These are phyloP conservation scores for Inga laurina DNA, from an alignment of 306 rosid species.

Conservation along the genomic window DNA sequence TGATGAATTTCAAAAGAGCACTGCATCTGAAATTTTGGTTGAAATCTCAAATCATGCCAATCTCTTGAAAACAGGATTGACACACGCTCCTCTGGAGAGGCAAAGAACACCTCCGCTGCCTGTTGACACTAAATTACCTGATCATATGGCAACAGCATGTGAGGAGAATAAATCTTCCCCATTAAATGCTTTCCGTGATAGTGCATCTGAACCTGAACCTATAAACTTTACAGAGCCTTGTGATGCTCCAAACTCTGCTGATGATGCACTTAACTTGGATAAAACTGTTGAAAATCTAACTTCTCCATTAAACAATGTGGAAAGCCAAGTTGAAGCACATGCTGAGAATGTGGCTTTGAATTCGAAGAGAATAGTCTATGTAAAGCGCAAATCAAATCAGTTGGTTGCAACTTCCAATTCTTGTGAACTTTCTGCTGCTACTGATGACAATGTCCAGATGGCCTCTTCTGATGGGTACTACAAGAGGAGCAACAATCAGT, in stretches of 20 bases:
- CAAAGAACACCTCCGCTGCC: slow-evolving; percentile 44
- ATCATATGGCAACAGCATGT: not conserved
- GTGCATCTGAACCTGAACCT: slow-evolving; percentile 42
- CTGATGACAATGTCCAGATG: slow-evolving; percentile 21
- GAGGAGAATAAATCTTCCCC: slow-evolving; percentile 46
- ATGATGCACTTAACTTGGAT: not conserved
- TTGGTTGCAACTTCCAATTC: slow-evolving; percentile 81
- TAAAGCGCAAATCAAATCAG: slow-evolving; percentile 83
- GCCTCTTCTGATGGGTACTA: slow-evolving; percentile 55
- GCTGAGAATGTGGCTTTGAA: slow-evolving; percentile 34
- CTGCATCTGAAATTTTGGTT: slow-evolving; percentile 46
- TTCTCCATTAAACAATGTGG: slow-evolving; percentile 42
- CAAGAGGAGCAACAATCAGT: slow-evolving; percentile 85
- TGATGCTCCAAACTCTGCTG: slow-evolving; percentile 10
- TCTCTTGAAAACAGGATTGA: slow-evolving; percentile 38
- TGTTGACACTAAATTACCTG: slow-evolving; percentile 31
- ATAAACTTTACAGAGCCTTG: not conserved
- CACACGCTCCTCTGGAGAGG: slow-evolving; percentile 44
- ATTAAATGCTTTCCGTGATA: slow-evolving; percentile 44
- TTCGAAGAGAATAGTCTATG: slow-evolving; percentile 61
- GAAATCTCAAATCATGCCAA: slow-evolving; percentile 40
- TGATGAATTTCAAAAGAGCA: slow-evolving; percentile 47
- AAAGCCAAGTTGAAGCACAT: slow-evolving; percentile 47
- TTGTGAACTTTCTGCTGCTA: slow-evolving; percentile 42
- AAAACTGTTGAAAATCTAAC: slow-evolving; percentile 47